Conservation (phyloP, 129 eudicot genomes). For the Flaveria linearis region DNA sequence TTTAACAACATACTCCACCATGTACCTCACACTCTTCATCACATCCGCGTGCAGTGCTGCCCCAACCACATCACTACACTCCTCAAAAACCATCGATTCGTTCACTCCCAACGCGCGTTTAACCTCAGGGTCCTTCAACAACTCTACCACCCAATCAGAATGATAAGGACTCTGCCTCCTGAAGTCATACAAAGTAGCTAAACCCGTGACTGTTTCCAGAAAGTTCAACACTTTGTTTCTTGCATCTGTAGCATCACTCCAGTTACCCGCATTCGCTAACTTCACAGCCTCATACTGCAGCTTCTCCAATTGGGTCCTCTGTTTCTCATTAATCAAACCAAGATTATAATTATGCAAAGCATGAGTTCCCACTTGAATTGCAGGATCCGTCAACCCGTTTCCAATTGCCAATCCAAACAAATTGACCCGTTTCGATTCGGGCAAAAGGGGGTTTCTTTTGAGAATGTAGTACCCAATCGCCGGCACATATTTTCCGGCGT, state of each 20-base stretch:
- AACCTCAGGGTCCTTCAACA: conserved; percentile 49
- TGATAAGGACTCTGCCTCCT: conserved; percentile 59
- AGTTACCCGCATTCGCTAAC: conserved; percentile 38
- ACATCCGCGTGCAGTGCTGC: conserved; percentile 60
- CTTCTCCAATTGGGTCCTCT: conserved; percentile 56
- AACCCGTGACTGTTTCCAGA: conserved; percentile 60
- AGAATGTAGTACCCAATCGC: conserved; percentile 70
- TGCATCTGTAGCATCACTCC: conserved; percentile 74
- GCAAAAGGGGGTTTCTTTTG: conserved; percentile 48
- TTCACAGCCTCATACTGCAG: conserved; percentile 50
- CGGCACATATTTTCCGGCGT: conserved; percentile 93
- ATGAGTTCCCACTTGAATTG: conserved; percentile 70
- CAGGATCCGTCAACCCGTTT: conserved; percentile 79
- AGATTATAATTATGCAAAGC: conserved; percentile 60
- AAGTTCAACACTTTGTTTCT: conserved; percentile 41
- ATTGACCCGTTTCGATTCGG: conserved; percentile 46
- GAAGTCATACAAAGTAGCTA: conserved; percentile 78
- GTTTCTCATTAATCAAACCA: conserved; percentile 77
- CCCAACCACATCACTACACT: conserved; percentile 63
- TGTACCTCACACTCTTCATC: conserved; percentile 90
- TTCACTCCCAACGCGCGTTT: conserved; percentile 63
- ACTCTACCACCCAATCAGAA: conserved; percentile 44
- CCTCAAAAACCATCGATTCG: conserved; percentile 51
- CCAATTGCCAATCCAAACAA: conserved; percentile 83
- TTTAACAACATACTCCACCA: conserved; percentile 75